phyloP scores from a whole-genome alignment of 495 filamentous ascomycete species.

The Penicillium flavigenum region DNA sequence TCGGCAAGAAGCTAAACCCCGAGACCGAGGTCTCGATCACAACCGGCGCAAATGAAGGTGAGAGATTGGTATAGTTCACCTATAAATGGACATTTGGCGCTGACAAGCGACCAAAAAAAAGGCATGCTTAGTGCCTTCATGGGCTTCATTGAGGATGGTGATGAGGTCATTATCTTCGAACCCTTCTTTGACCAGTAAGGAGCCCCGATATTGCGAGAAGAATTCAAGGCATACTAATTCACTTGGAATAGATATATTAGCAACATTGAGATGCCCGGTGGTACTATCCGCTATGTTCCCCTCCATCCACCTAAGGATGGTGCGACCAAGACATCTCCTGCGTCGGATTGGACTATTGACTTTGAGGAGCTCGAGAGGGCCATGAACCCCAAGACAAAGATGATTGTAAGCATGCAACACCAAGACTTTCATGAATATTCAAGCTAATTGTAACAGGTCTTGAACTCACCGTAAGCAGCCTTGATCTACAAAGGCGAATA shows the following conservation, averaged over 20 bases:
- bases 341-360: slow-evolving; percentile 85
- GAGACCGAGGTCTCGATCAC: slow-evolving; percentile 93
- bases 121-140: slow-evolving; percentile 92
- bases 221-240: slow-evolving; percentile 8
- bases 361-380: slow-evolving; percentile 77
- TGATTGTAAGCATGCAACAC: slow-evolving; percentile 68
- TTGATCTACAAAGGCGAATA: neutral
- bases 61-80: slow-evolving; percentile 9
- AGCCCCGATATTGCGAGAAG: neutral
- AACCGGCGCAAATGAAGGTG: slow-evolving; percentile 92
- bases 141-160: slow-evolving; percentile 90
- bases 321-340: slow-evolving; percentile 71
- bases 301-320: slow-evolving; percentile 89
- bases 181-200: slow-evolving; percentile 96
- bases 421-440: too few relatives aligned
- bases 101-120: neutral
- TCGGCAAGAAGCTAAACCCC: slow-evolving; percentile 75
- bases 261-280: slow-evolving; percentile 97
- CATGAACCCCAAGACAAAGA: slow-evolving; percentile 85
- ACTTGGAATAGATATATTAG: slow-evolving; percentile 67
- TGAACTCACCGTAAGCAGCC: slow-evolving; percentile 45
- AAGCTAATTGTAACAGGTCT: slow-evolving; percentile 32
- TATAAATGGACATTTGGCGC: neutral
- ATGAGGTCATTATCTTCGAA: slow-evolving; percentile 97
- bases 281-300: slow-evolving; percentile 89